A percentile compares a stretch with the other conserved stretches of the same genome.
Conservation (phyloP, 2,329 filamentous ascomycete species). For the Colletotrichum graminicola region DNA sequence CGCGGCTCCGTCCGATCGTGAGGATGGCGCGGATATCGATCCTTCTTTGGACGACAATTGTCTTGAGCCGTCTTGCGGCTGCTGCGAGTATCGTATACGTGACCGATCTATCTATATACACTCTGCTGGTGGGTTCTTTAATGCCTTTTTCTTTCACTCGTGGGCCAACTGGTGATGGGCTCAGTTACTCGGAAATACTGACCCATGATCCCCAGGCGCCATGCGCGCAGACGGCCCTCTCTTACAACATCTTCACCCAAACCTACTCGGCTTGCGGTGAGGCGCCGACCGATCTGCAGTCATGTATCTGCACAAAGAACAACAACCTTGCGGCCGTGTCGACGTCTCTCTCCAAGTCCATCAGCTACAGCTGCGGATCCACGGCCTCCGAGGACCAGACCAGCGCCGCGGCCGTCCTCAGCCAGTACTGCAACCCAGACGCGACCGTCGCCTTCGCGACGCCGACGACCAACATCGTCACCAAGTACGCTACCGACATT, state of each 20-base stretch:
- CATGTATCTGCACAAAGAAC: slow-evolving; percentile 65
- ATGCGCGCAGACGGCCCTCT: slow-evolving; percentile 62
- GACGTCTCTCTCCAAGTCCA: slow-evolving; percentile 53
- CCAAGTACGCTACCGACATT: slow-evolving; percentile 64
- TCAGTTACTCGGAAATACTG: not conserved
- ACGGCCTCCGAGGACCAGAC: slow-evolving; percentile 61
- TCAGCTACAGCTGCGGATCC: slow-evolving; percentile 59
- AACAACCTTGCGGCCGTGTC: slow-evolving; percentile 55
- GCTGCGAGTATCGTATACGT: slow-evolving; percentile 55
- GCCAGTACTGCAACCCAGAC: slow-evolving; percentile 63
- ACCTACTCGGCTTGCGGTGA: slow-evolving; percentile 59
- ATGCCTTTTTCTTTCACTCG: too few species aligned
- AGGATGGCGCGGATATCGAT: slow-evolving; percentile 16
- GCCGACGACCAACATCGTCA: slow-evolving; percentile 56
- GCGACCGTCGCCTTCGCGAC: slow-evolving; percentile 54
- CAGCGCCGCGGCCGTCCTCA: slow-evolving; percentile 60
- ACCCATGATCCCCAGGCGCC: slow-evolving; percentile 56
- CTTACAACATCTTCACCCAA: slow-evolving; percentile 57
- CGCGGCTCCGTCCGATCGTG: not conserved
- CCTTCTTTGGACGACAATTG: not conserved
- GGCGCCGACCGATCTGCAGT: slow-evolving; percentile 59
- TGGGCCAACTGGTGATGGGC: not conserved
- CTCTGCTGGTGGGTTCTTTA: slow-evolving; percentile 52
- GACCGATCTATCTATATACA: slow-evolving; percentile 59
- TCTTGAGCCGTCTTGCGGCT: not conserved